These are phyloP conservation scores for Dioscorea cayenensis DNA, from an alignment of 116 monocot species.

Conservation along the genomic window DNA sequence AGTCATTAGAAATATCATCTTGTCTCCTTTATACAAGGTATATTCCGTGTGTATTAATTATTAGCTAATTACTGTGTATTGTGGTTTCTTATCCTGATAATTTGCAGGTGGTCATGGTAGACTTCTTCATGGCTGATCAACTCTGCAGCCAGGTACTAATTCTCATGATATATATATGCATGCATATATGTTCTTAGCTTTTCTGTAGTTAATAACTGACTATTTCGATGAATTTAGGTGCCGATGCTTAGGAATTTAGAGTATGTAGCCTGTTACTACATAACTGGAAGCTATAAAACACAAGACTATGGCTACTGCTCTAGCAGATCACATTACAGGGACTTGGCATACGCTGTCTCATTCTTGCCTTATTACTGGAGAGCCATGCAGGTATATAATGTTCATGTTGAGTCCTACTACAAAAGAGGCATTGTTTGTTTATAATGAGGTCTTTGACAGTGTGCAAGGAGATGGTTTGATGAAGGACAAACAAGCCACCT, in stretches of 20 bases:
- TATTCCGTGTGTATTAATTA: background rate
- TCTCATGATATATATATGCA: background rate
- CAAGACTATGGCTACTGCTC: conserved; percentile 83
- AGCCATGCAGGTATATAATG: conserved; percentile 72
- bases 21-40: conserved; percentile 96
- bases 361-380: conserved; percentile 95
- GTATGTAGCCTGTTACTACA: conserved; percentile 85
- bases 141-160: conserved; percentile 89
- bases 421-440: no score
- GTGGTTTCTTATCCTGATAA: background rate
- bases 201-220: background rate
- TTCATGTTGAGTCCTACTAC: no score
- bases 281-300: conserved; percentile 81
- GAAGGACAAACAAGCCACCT: conserved; percentile 67
- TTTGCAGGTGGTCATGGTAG: conserved; percentile 90
- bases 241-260: conserved; percentile 79
- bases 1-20: conserved; percentile 75
- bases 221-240: conserved; percentile 26
- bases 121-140: conserved; percentile 99
- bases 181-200: background rate
- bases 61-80: background rate
- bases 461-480: conserved; percentile 78
- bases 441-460: conserved; percentile 21
- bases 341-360: conserved; percentile 81
- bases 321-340: conserved; percentile 49